phyloP scores from a whole-genome alignment of 257 asterid species.

The Vinca minor region DNA sequence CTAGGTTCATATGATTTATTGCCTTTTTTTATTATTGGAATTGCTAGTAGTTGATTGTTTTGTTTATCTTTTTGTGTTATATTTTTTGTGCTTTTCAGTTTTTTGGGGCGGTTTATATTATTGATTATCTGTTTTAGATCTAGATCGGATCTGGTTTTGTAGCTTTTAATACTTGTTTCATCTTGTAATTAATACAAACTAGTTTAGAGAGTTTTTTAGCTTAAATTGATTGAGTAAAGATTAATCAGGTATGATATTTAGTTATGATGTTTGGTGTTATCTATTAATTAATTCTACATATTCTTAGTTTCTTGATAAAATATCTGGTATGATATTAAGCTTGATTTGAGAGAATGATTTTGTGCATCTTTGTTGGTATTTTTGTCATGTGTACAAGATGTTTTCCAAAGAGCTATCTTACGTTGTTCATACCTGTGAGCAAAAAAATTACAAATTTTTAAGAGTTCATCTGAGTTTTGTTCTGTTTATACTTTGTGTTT shows the following conservation, averaged over 20 bases:
- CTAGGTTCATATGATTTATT: too few relatives aligned
- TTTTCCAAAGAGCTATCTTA: background rate
- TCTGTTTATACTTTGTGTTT: background rate
- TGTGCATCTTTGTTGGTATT: background rate
- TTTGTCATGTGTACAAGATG: background rate
- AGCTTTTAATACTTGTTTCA: too few relatives aligned
- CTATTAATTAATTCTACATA: background rate
- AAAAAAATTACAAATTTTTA: background rate
- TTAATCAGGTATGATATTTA: background rate
- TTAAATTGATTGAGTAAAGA: background rate
- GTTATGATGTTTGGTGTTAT: background rate
- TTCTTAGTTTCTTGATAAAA: background rate
- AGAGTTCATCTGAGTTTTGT: background rate
- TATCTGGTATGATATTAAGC: background rate
- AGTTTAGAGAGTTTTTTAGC: background rate
- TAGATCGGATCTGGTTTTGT: conserved; percentile 6
- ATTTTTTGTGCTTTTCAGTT: too few relatives aligned
- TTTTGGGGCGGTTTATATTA: too few relatives aligned
- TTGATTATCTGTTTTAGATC: background rate
- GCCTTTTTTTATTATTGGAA: background rate
- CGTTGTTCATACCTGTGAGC: background rate
- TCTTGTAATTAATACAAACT: too few relatives aligned
- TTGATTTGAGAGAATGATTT: background rate
- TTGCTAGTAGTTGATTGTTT: too few relatives aligned
- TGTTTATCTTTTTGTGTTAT: too few relatives aligned